Evolutionary conservation across 1,284 basidiomycete genomes (phyloP).

Genomic region (Ceratobasidium sp.): DNA sequence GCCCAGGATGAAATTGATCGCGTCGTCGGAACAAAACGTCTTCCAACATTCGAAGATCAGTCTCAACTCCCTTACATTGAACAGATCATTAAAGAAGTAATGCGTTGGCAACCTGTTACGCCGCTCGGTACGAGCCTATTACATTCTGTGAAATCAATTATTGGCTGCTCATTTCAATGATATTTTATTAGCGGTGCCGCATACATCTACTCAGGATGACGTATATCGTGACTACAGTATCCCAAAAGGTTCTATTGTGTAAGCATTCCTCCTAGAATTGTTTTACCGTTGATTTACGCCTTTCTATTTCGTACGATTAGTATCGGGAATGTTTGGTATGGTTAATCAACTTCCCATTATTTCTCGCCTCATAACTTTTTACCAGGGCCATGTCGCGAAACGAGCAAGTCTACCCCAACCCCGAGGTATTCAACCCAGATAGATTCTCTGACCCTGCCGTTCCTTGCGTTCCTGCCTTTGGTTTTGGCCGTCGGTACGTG

Average conservation of each 20-base stretch:
- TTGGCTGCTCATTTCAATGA: not conserved
- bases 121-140: constrained; percentile 45
- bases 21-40: constrained; percentile 42
- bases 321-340: constrained; percentile 42
- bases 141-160: too few species aligned
- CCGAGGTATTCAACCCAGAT: constrained; percentile 28
- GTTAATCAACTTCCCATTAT: not conserved
- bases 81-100: constrained; percentile 52
- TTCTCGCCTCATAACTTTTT: not conserved
- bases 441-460: constrained; percentile 41
- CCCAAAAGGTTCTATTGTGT: constrained; percentile 48
- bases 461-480: constrained; percentile 40
- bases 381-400: constrained; percentile 40
- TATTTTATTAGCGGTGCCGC: constrained; percentile 45
- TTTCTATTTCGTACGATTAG: not conserved
- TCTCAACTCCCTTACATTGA: constrained; percentile 51
- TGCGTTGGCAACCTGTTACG: constrained; percentile 52
- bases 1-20: constrained; percentile 49
- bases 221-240: constrained; percentile 49
- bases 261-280: not conserved
- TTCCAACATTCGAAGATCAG: constrained; percentile 46
- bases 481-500: constrained; percentile 26
- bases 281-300: not conserved
- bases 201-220: constrained; percentile 47
- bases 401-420: constrained; percentile 26